Evolutionary conservation across 192 early-diverging fungal species (phyloP).

Genomic region (Globomyces pollinis-pini): DNA sequence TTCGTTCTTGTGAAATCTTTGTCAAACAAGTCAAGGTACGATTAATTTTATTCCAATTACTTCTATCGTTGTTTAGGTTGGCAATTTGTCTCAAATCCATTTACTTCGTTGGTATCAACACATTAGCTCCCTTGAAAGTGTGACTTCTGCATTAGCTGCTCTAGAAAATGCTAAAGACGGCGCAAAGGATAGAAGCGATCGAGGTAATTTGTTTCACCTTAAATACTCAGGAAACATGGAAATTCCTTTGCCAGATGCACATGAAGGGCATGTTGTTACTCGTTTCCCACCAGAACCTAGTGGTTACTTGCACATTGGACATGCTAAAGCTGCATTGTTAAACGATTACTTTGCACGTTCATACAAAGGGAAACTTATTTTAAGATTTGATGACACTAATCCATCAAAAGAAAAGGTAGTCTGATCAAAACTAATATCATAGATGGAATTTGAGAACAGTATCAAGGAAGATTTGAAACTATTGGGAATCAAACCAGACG

Average conservation of each 20-base stretch:
- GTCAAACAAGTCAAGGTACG: constrained; percentile 71
- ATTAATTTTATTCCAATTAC: too few species aligned
- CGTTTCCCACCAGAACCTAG: constrained; percentile 98
- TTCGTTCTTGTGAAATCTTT: constrained; percentile 79
- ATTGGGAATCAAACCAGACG: constrained; percentile 73
- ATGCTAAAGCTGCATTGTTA: constrained; percentile 95
- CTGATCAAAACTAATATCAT: background rate
- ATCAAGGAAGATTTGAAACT: constrained; percentile 91
- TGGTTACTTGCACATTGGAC: constrained; percentile 99
- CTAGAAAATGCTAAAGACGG: constrained; percentile 39
- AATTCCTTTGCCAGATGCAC: constrained; percentile 72
- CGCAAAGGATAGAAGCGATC: constrained; percentile 56
- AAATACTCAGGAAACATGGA: too few species aligned
- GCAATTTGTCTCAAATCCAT: constrained; percentile 58
- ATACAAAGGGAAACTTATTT: constrained; percentile 86
- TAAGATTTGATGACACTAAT: constrained; percentile 99
- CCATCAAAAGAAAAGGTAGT: constrained; percentile 87
- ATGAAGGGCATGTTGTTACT: constrained; percentile 85
- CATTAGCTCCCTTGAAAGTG: constrained; percentile 53
- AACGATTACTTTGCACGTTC: constrained; percentile 92
- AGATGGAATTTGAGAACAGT: constrained; percentile 82
- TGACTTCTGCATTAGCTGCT: constrained; percentile 33
- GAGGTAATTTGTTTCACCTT: too few species aligned
- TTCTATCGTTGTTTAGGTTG: too few species aligned
- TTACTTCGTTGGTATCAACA: constrained; percentile 77